phyloP scores from a whole-genome alignment of 208 protist genomes.

The Sergeia podlipaevii region DNA sequence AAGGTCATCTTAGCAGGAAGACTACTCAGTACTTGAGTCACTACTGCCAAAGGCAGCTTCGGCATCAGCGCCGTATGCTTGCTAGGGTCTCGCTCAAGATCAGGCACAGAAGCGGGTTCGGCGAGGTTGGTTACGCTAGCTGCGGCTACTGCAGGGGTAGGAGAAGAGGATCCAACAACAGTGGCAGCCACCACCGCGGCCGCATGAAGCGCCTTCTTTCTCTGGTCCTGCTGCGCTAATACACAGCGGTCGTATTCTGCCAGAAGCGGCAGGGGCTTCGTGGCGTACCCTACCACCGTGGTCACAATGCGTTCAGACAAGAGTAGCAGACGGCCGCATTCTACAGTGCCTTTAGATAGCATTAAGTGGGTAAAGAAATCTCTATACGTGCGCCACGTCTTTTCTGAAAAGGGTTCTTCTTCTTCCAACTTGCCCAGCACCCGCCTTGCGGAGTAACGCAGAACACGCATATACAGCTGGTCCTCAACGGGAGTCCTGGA shows the following conservation, averaged over 20 bases:
- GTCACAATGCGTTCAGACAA: slow-evolving; percentile 25
- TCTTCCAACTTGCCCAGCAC: slow-evolving; percentile 43
- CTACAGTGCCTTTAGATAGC: slow-evolving; percentile 36
- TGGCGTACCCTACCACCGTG: slow-evolving; percentile 31
- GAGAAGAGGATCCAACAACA: not conserved
- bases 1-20: slow-evolving; percentile 42
- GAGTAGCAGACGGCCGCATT: slow-evolving; percentile 18
- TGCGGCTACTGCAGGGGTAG: not conserved
- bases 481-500: no score
- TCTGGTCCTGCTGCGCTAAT: slow-evolving; percentile 30
- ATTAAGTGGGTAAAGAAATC: slow-evolving; percentile 38
- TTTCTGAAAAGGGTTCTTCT: slow-evolving; percentile 16
- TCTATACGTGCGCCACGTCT: slow-evolving; percentile 48
- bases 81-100: slow-evolving; percentile 27
- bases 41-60: slow-evolving; percentile 16
- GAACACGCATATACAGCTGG: slow-evolving; percentile 23
- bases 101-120: slow-evolving; percentile 10
- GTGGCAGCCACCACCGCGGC: not conserved
- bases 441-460: slow-evolving; percentile 29
- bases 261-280: slow-evolving; percentile 23
- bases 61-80: slow-evolving; percentile 24
- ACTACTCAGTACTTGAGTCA: slow-evolving; percentile 13
- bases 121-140: not conserved
- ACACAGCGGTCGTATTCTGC: slow-evolving; percentile 37
- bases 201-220: slow-evolving; percentile 8